phyloP scores from a whole-genome alignment of 192 early-diverging fungal genomes.

The Chytriomyces sp. region DNA sequence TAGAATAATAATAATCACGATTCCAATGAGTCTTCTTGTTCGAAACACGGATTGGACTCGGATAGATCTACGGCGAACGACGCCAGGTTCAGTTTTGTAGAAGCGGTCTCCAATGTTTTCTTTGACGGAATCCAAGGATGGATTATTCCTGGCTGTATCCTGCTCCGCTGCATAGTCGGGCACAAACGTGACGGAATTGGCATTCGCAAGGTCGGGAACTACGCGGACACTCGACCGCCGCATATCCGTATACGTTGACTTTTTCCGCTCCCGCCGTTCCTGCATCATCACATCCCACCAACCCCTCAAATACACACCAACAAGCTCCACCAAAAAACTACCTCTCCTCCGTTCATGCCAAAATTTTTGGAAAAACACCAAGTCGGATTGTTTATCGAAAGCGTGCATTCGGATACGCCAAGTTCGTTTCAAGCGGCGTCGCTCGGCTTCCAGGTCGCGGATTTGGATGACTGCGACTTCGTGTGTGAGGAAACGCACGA shows the following conservation, averaged over 20 bases:
- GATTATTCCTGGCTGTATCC: background rate
- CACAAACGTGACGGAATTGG: slow-evolving; percentile 21
- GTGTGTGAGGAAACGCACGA: slow-evolving; percentile 24
- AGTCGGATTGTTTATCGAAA: background rate
- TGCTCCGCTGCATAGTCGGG: background rate
- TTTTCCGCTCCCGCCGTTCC: background rate
- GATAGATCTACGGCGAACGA: slow-evolving; percentile 1
- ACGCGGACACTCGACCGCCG: background rate
- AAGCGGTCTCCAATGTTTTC: background rate
- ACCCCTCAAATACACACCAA: background rate
- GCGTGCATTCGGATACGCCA: slow-evolving; percentile 1
- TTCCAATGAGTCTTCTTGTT: background rate
- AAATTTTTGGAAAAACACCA: too few species aligned
- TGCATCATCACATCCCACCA: background rate
- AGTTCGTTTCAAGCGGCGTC: slow-evolving; percentile 1
- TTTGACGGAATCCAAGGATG: background rate
- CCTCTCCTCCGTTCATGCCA: background rate
- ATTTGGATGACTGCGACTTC: slow-evolving; percentile 21
- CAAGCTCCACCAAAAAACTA: slow-evolving; percentile 26
- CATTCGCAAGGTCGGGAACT: slow-evolving; percentile 14
- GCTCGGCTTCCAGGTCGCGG: slow-evolving; percentile 28
- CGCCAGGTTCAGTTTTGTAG: background rate
- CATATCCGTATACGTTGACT: background rate
- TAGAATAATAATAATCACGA: slow-evolving; percentile 7
- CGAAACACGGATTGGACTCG: slow-evolving; percentile 2